Evolutionary conservation across 495 filamentous ascomycete genomes (phyloP).

Genomic region (Rostrohypoxylon terebratum): DNA sequence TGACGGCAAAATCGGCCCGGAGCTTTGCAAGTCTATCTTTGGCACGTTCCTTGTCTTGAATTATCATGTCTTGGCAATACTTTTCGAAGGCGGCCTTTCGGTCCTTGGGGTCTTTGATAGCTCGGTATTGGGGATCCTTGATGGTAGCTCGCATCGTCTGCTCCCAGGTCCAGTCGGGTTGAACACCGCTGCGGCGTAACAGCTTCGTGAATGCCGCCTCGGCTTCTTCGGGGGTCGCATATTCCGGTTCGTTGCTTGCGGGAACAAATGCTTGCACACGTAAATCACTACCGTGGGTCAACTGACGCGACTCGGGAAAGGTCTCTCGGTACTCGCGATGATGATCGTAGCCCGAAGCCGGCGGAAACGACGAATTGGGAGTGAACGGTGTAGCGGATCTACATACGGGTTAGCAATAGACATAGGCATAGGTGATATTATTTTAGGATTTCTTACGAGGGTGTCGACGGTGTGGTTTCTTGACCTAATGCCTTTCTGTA

Average conservation of each 20-base stretch:
- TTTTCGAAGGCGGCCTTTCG: slow-evolving; percentile 95
- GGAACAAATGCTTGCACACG: slow-evolving; percentile 72
- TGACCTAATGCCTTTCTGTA: slow-evolving; percentile 77
- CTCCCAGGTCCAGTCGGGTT: slow-evolving; percentile 93
- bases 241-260: slow-evolving; percentile 81
- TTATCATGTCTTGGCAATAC: slow-evolving; percentile 88
- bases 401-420: slow-evolving; percentile 32
- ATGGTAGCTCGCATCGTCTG: slow-evolving; percentile 89
- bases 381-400: slow-evolving; percentile 74
- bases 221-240: slow-evolving; percentile 86
- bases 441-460: slow-evolving; percentile 66
- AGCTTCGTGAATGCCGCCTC: slow-evolving; percentile 95
- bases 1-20: slow-evolving; percentile 91
- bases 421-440: slow-evolving; percentile 11
- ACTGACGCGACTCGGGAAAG: slow-evolving; percentile 72
- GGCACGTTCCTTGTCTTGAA: slow-evolving; percentile 93
- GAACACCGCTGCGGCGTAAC: slow-evolving; percentile 83
- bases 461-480: slow-evolving; percentile 60
- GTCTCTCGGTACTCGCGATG: slow-evolving; percentile 63
- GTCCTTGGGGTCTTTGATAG: slow-evolving; percentile 93
- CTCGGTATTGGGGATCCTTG: slow-evolving; percentile 92
- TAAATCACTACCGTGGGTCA: slow-evolving; percentile 73
- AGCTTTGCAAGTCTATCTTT: slow-evolving; percentile 95
- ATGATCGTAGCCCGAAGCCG: slow-evolving; percentile 50
- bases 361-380: slow-evolving; percentile 67